These are phyloP conservation scores for Solanum rostratum DNA, from an alignment of 257 asterid species.

Conservation along the genomic window DNA sequence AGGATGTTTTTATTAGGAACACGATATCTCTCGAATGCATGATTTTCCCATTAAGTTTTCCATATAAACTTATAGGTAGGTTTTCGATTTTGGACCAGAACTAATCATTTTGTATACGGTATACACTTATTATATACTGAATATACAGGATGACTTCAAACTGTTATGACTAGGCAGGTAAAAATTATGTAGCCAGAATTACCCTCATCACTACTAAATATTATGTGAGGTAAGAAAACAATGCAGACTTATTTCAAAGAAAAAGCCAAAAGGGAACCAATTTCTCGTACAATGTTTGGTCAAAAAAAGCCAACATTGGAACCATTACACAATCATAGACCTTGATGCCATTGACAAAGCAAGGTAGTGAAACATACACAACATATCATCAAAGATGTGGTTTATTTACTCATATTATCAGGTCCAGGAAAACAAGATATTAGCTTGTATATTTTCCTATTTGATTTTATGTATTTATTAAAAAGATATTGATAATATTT, in stretches of 20 bases:
- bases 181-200: neutral
- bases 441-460: too few species aligned
- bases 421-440: neutral
- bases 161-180: neutral
- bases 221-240: neutral
- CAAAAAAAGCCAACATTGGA: neutral
- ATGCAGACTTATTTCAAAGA: neutral
- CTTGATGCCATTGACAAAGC: neutral
- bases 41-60: too few species aligned
- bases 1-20: too few species aligned
- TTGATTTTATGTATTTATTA: too few species aligned
- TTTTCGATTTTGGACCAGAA: neutral
- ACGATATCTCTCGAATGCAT: too few species aligned
- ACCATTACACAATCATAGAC: neutral
- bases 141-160: neutral
- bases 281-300: too few species aligned
- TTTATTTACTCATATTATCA: too few species aligned
- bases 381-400: neutral
- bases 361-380: neutral
- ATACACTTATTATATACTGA: neutral
- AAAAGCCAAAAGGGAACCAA: too few species aligned
- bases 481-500: too few species aligned
- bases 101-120: too few species aligned
- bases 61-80: neutral
- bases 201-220: neutral